Percentiles rank a stretch among this genome's conserved stretches.
Evolutionary conservation across 2,329 filamentous ascomycete species (phyloP).

Genomic region (Periconia sp.): DNA sequence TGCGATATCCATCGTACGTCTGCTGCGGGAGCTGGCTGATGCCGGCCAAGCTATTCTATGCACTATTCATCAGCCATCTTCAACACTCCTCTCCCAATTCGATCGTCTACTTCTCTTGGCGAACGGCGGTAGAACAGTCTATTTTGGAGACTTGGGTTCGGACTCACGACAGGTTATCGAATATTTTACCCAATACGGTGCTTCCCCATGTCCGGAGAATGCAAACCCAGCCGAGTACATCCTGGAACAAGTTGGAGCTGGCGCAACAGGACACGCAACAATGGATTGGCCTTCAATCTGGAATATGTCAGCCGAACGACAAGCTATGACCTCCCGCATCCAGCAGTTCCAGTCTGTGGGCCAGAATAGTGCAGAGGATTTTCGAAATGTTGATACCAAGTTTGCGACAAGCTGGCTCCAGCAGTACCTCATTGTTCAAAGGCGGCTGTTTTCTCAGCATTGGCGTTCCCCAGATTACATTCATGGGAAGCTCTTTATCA

Average conservation of each 20-base stretch:
- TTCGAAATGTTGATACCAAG: slow-evolving; percentile 48
- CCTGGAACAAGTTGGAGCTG: slow-evolving; percentile 57
- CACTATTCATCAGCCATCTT: slow-evolving; percentile 79
- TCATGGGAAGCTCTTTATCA: slow-evolving; percentile 4
- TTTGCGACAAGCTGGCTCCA: slow-evolving; percentile 70
- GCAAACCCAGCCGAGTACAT: slow-evolving; percentile 82
- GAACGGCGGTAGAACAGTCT: slow-evolving; percentile 74
- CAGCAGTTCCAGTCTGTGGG: slow-evolving; percentile 42
- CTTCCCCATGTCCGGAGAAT: slow-evolving; percentile 63
- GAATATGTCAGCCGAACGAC: slow-evolving; percentile 48
- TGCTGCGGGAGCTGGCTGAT: slow-evolving; percentile 49
- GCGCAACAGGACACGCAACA: slow-evolving; percentile 45
- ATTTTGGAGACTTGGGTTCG: slow-evolving; percentile 76
- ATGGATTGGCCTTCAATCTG: slow-evolving; percentile 52
- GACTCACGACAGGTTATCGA: slow-evolving; percentile 67
- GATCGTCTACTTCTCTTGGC: slow-evolving; percentile 76
- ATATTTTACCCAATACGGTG: slow-evolving; percentile 76
- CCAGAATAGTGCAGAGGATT: slow-evolving; percentile 44
- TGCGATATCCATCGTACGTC: slow-evolving; percentile 15
- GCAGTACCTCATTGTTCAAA: slow-evolving; percentile 70
- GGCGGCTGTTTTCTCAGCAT: slow-evolving; percentile 72
- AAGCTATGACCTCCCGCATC: slow-evolving; percentile 45
- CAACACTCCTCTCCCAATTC: slow-evolving; percentile 87
- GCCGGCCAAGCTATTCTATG: slow-evolving; percentile 68
- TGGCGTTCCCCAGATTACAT: slow-evolving; percentile 5